Percentiles rank a stretch among this genome's conserved stretches.
Conservation (phyloP, 257 asterid genomes). For the Ehretia macrophylla region DNA sequence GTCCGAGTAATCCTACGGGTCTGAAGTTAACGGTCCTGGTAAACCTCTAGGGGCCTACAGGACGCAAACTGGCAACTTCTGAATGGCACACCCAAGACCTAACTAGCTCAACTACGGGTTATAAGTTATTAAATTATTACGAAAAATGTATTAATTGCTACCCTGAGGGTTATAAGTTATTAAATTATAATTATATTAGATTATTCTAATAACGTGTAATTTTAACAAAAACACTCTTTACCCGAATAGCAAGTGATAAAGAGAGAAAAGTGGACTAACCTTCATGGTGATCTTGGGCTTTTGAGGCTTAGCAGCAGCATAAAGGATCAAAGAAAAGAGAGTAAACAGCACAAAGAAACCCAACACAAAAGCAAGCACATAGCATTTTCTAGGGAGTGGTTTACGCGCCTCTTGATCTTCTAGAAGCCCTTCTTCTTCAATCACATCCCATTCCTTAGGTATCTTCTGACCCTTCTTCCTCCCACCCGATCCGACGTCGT, state of each 20-base stretch:
- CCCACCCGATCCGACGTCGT: slow-evolving; percentile 61
- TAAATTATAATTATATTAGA: too few relatives aligned
- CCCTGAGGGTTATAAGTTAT: too few relatives aligned
- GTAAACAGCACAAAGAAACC: slow-evolving; percentile 60
- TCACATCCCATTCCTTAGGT: slow-evolving; percentile 57
- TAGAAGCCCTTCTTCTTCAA: slow-evolving; percentile 75
- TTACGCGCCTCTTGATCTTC: slow-evolving; percentile 43
- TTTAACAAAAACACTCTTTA: background rate
- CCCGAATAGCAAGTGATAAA: too few relatives aligned
- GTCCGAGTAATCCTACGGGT: too few relatives aligned
- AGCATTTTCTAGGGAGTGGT: slow-evolving; percentile 53
- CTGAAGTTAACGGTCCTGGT: too few relatives aligned
- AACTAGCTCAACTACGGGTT: too few relatives aligned
- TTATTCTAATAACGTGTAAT: too few relatives aligned
- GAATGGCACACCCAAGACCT: too few relatives aligned
- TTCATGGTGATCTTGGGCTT: slow-evolving; percentile 59
- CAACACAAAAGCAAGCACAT: slow-evolving; percentile 52
- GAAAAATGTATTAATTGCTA: too few relatives aligned
- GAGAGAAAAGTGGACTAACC: slow-evolving; percentile 38
- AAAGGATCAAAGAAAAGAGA: slow-evolving; percentile 58
- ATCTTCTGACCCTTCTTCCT: slow-evolving; percentile 39
- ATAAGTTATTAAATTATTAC: too few relatives aligned
- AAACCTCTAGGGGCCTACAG: too few relatives aligned
- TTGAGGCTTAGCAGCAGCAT: slow-evolving; percentile 67
- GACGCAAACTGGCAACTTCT: too few relatives aligned